Evolutionary conservation across 208 protist species (phyloP).

Genomic region (Phytomonas sp.): DNA sequence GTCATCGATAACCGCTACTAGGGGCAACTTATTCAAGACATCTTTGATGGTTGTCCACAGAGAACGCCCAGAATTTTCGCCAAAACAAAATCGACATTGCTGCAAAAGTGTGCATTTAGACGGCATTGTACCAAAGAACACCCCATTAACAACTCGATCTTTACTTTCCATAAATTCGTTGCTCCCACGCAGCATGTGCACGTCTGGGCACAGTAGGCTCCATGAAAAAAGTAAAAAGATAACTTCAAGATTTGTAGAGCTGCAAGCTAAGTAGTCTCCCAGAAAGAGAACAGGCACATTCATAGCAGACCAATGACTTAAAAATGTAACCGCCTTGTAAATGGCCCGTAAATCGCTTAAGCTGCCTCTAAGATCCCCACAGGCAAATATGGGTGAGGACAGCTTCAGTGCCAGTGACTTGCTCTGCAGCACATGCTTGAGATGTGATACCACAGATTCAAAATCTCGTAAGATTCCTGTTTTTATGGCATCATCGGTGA

Average conservation of each 20-base stretch:
- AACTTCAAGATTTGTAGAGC: constrained; percentile 56
- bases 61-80: constrained; percentile 25
- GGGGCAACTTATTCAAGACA: constrained; percentile 59
- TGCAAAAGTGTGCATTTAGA: background rate
- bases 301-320: constrained; percentile 39
- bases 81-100: constrained; percentile 70
- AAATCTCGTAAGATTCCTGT: background rate
- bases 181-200: constrained; percentile 85
- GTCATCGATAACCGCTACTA: constrained; percentile 81
- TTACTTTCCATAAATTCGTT: constrained; percentile 54
- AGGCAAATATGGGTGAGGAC: constrained; percentile 46
- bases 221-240: constrained; percentile 67
- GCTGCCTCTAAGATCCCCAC: constrained; percentile 65
- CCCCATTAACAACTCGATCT: constrained; percentile 55
- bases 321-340: constrained; percentile 27
- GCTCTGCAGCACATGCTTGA: background rate
- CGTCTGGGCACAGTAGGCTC: constrained; percentile 45
- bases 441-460: background rate
- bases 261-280: constrained; percentile 95
- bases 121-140: constrained; percentile 31
- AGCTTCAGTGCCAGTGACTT: constrained; percentile 27
- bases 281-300: constrained; percentile 90
- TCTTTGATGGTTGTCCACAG: constrained; percentile 70
- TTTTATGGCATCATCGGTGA: background rate
- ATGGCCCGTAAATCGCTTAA: constrained; percentile 52